These are phyloP conservation scores for Allantophomopsis cytisporea DNA, from an alignment of 2,329 filamentous ascomycete genomes.

Conservation along the genomic window DNA sequence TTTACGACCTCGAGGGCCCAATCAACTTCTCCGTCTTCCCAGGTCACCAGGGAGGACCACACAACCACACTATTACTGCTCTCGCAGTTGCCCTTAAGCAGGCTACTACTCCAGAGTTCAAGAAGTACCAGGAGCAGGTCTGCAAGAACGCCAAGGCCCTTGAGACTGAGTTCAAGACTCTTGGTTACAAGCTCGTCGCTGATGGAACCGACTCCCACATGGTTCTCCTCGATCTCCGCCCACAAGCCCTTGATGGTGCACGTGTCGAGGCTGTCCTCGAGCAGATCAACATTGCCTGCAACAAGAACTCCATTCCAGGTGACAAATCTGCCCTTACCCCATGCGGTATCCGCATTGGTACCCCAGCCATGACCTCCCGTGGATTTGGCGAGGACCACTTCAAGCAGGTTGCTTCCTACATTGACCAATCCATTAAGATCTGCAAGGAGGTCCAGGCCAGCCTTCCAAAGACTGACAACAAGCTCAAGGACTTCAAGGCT, in stretches of 20 bases:
- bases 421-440: constrained; percentile 78
- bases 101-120: constrained; percentile 81
- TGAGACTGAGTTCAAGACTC: constrained; percentile 68
- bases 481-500: constrained; percentile 98
- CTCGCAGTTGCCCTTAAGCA: constrained; percentile 92
- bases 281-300: constrained; percentile 97
- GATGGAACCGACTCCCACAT: constrained; percentile 97
- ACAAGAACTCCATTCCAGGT: constrained; percentile 97
- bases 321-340: constrained; percentile 96
- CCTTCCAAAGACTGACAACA: constrained; percentile 94
- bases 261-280: constrained; percentile 93
- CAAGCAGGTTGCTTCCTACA: constrained; percentile 78
- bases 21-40: constrained; percentile 99
- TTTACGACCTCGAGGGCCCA: constrained; percentile 87
- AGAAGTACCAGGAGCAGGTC: constrained; percentile 85
- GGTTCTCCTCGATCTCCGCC: constrained; percentile 87
- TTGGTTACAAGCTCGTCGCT: constrained; percentile 89
- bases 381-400: constrained; percentile 91
- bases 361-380: constrained; percentile 92
- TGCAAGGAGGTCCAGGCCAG: constrained; percentile 74
- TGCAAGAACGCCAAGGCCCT: constrained; percentile 88
- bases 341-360: constrained; percentile 89
- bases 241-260: constrained; percentile 77
- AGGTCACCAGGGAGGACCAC: constrained; percentile 93
- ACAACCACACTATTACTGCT: constrained; percentile 99